Evolutionary conservation across 768 basidiomycete genomes (phyloP), one percentile per base, ranked within the genome.

Genomic region (Xerocomellus amylosporus): DNA sequence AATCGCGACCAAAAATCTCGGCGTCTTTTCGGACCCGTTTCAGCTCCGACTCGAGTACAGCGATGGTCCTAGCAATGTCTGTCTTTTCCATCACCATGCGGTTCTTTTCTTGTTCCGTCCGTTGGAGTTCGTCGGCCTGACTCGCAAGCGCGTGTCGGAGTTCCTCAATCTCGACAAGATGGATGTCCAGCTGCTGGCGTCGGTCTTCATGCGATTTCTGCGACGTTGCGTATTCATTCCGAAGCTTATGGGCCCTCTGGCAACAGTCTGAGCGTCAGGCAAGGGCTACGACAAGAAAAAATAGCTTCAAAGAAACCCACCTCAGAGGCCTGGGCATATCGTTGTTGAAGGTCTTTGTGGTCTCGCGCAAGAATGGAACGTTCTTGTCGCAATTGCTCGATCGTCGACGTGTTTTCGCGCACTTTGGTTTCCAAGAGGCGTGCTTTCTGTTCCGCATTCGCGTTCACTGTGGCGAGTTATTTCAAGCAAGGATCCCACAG

Each of bases 341-440:
- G 82, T 20, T 77, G 78, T 64, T 93, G 88, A 30, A 93, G 77
- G 43, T 81, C 77, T 66, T 87, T 88, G 64, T 92, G 83, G 60
- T 93, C 88, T 15, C 73, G 69, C 9, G 77, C 78, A 24, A 94
- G 80, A 45, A 86, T 66, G 28, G 86, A 79, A 4, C 90, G 86
- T 63, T 94, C 92, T 56, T 87, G 81, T 20, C 92, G 82, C 31
- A 94, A 74, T 30, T 87, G 82, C 26, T 90, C 83, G 45, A 93
- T 88, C 3, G 82, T 80, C 54, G 83, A 80, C 0, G 76, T 71
- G 54, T 91, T 93, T 69, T 88, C 86, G 12, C 78, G 71, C 12
- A 90, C 84, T 53, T 81, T 86, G 42, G 71, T 73, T 66, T 89
- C 85, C 13, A 92, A 77, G 17, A 83, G 71, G 14, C 86, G 82